A percentile compares a stretch with the other conserved stretches of the same genome.
These are phyloP conservation scores for Citrus cavaleriei DNA, from an alignment of 345 rosid species.

Conservation along the genomic window DNA sequence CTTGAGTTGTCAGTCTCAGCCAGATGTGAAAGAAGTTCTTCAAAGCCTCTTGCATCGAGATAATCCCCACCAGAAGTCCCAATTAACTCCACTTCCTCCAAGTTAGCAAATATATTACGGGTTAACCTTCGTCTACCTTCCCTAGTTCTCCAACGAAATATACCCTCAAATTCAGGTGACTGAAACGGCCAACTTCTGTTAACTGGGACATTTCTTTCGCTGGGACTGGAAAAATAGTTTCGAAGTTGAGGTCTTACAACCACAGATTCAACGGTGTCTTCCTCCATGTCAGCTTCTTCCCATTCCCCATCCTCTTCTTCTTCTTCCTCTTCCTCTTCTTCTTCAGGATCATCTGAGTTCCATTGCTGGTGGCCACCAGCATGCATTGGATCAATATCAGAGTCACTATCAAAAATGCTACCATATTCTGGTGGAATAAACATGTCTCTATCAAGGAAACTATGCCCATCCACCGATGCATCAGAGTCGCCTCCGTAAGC, in stretches of 20 bases:
- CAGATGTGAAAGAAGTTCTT: conserved; percentile 70
- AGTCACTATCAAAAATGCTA: conserved; percentile 61
- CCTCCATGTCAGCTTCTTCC: conserved; percentile 59
- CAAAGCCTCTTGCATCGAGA: conserved; percentile 64
- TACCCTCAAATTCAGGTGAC: conserved; percentile 40
- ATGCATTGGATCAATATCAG: conserved; percentile 95
- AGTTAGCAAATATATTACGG: conserved; percentile 30
- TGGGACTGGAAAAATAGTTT: conserved; percentile 40
- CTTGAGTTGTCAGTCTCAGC: conserved; percentile 66
- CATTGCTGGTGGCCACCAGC: conserved; percentile 66
- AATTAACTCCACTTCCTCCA: conserved; percentile 39
- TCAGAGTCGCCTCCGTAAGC: conserved; percentile 78
- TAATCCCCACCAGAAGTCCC: conserved; percentile 52
- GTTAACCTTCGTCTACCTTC: conserved; percentile 38
- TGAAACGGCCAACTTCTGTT: conserved; percentile 21
- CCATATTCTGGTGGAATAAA: conserved; percentile 41
- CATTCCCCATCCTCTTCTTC: conserved; percentile 50
- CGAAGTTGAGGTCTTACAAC: conserved; percentile 22
- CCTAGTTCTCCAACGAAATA: conserved; percentile 32
- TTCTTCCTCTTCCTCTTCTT: conserved; percentile 38
- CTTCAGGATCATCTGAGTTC: conserved; percentile 64
- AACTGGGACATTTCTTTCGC: conserved; percentile 39
- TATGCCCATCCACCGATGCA: conserved; percentile 63
- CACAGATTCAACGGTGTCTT: conserved; percentile 28
- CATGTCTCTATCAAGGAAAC: conserved; percentile 48